phyloP scores from a whole-genome alignment of 129 eudicot genomes.

The Ambrosia artemisiifolia region DNA sequence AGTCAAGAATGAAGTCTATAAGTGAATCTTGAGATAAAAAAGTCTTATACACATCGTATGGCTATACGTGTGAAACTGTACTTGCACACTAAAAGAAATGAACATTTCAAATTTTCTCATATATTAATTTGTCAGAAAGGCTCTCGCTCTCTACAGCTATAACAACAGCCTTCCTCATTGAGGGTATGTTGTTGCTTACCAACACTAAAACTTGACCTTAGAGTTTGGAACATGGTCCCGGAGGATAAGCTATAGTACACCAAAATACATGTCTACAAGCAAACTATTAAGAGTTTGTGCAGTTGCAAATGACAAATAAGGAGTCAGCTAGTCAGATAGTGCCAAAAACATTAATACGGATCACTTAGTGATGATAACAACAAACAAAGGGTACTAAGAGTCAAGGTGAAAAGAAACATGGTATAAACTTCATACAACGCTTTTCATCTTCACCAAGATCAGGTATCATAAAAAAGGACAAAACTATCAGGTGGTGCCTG shows the following conservation, averaged over 20 bases:
- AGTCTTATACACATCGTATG: no score
- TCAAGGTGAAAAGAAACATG: background rate
- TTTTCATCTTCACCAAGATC: background rate
- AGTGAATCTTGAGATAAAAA: no score
- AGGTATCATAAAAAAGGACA: constrained; percentile 8
- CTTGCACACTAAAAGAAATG: no score
- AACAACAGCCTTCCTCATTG: constrained; percentile 2
- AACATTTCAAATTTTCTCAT: background rate
- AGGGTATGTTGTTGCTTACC: constrained; percentile 15
- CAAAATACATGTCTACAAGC: background rate
- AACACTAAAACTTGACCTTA: constrained; percentile 5
- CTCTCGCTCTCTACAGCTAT: constrained; percentile 4
- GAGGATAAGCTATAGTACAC: background rate
- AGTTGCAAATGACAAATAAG: background rate
- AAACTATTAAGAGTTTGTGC: background rate
- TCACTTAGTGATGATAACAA: constrained; percentile 1
- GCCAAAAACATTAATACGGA: background rate
- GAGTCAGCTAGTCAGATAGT: background rate
- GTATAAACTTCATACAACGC: background rate
- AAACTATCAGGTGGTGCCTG: background rate
- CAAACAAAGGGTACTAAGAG: background rate
- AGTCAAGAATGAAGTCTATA: no score
- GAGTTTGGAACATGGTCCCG: background rate
- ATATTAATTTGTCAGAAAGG: background rate
- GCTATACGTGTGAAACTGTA: no score